Conservation (phyloP, 2,329 filamentous ascomycete genomes). For the Trichoderma breve region DNA sequence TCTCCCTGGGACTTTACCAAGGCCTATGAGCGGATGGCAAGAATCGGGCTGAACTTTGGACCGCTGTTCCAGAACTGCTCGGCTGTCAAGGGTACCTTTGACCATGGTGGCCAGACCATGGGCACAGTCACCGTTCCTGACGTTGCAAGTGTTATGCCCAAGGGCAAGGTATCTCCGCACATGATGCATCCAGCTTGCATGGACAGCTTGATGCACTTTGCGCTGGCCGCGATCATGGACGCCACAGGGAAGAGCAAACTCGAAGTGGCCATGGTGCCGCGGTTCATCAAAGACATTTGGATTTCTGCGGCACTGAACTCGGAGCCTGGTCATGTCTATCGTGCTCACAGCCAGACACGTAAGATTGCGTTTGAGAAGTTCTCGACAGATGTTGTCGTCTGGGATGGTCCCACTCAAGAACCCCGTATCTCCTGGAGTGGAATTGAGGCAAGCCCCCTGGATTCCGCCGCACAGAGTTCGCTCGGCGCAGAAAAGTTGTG, state of each 20-base stretch:
- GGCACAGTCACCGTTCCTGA: conserved; percentile 16
- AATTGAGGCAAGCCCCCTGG: conserved; percentile 1
- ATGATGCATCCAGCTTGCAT: conserved; percentile 23
- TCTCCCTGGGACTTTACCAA: not conserved
- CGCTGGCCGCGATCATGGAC: conserved; percentile 11
- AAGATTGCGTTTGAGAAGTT: conserved; percentile 12
- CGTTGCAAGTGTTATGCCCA: conserved; percentile 20
- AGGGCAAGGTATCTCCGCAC: conserved; percentile 18
- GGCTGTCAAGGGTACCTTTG: not conserved
- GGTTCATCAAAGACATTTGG: conserved; percentile 15
- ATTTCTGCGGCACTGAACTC: not conserved
- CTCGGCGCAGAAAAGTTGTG: not conserved
- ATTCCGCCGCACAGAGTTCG: conserved; percentile 1
- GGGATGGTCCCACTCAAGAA: conserved; percentile 1
- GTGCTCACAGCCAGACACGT: conserved; percentile 1
- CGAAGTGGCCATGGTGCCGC: conserved; percentile 10
- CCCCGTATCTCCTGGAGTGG: not conserved
- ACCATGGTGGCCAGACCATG: not conserved
- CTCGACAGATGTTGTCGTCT: conserved; percentile 5
- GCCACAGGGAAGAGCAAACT: not conserved
- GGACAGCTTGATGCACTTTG: conserved; percentile 18
- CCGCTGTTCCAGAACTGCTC: conserved; percentile 19
- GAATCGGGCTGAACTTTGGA: conserved; percentile 18
- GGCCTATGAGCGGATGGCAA: conserved; percentile 19
- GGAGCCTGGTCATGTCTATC: conserved; percentile 3